These are phyloP conservation scores for Lipomyces chichibuensis DNA, from an alignment of 805 yeast species.

Conservation along the genomic window DNA sequence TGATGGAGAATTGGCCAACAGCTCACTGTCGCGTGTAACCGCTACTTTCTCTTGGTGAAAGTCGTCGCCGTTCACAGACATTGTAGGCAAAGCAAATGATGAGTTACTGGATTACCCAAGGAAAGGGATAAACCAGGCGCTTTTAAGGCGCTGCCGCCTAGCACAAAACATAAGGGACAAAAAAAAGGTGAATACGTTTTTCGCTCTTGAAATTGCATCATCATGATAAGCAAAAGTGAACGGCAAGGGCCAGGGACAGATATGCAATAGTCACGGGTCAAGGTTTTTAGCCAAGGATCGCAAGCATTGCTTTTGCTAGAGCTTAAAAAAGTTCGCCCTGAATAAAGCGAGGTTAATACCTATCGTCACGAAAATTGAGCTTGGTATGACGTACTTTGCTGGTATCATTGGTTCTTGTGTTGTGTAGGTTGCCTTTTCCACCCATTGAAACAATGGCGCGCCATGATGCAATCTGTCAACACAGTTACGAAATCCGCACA, in stretches of 20 bases:
- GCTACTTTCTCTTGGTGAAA: not conserved
- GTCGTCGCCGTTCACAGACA: not conserved
- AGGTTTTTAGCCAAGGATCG: not conserved
- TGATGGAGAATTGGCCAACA: too few relatives aligned
- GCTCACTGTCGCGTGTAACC: not conserved
- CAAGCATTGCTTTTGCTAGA: not conserved
- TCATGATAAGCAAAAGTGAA: not conserved
- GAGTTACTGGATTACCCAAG: not conserved
- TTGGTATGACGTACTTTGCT: not conserved
- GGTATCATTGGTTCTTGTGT: not conserved
- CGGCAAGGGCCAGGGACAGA: not conserved
- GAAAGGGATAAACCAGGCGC: not conserved
- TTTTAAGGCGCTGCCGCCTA: not conserved
- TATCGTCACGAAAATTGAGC: not conserved
- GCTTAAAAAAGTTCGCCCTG: not conserved
- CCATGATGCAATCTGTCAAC: slow-evolving; percentile 1
- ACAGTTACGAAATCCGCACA: not conserved
- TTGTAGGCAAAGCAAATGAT: not conserved
- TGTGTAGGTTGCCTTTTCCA: not conserved
- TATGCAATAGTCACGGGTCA: not conserved
- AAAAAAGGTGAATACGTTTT: not conserved
- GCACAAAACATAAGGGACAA: not conserved
- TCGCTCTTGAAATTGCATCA: slow-evolving; percentile 3
- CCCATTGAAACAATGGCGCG: not conserved
- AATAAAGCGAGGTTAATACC: not conserved